These are phyloP conservation scores for Mortierella sp. DNA, from an alignment of 371 early-diverging fungal species.

Conservation along the genomic window DNA sequence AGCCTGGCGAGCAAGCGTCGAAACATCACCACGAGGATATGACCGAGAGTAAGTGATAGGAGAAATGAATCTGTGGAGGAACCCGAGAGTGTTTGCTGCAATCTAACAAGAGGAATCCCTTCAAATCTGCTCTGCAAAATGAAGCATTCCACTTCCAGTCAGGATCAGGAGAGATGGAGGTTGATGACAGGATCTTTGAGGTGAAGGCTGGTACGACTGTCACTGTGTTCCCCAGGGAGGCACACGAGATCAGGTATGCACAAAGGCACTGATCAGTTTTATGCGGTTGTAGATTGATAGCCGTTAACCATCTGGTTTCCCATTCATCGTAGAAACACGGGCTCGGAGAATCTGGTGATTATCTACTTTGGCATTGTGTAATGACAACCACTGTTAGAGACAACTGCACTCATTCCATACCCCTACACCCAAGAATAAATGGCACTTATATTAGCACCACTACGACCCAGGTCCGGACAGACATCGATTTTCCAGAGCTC, in stretches of 20 bases:
- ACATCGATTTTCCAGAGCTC: no score
- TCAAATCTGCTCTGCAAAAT: no score
- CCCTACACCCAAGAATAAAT: no score
- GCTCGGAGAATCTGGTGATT: conserved; percentile 40
- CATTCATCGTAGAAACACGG: conserved; percentile 40
- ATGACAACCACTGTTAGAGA: neutral
- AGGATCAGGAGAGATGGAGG: conserved; percentile 51
- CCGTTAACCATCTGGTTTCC: no score
- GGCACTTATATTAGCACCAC: no score
- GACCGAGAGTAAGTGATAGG: conserved; percentile 52
- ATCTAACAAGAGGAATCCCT: no score
- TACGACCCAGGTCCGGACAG: no score
- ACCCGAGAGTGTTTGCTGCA: neutral
- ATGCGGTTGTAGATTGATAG: no score
- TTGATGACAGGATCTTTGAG: conserved; percentile 36
- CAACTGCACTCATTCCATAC: no score
- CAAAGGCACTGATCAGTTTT: no score
- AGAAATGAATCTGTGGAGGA: no score
- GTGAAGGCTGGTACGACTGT: conserved; percentile 49
- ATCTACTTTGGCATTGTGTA: conserved; percentile 52
- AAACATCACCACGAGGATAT: conserved; percentile 48
- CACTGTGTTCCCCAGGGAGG: conserved; percentile 48
- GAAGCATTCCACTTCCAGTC: conserved; percentile 52
- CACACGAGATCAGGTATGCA: conserved; percentile 50
- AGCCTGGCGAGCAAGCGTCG: conserved; percentile 46